Evolutionary conservation across 192 early-diverging fungal genomes (phyloP).

Genomic region (Coemansia sp.): DNA sequence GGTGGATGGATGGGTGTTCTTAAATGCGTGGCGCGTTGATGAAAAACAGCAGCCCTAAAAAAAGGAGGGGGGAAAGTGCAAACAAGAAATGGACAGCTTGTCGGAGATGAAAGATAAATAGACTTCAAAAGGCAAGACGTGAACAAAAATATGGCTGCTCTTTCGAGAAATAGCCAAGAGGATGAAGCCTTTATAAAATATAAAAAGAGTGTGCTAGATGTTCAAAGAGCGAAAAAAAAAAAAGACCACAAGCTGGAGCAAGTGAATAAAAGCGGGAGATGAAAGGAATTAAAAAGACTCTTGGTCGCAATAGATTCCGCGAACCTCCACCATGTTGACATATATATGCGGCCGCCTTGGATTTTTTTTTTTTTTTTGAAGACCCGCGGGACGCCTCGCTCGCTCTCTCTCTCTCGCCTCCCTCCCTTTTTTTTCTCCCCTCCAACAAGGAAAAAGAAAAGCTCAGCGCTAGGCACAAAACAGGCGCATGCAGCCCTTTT

Average conservation of each 20-base stretch:
- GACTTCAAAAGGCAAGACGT: neutral
- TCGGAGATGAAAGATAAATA: neutral
- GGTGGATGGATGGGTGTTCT: neutral
- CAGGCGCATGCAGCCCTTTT: constrained; percentile 1
- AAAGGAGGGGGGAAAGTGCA: neutral
- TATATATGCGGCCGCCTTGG: constrained; percentile 2
- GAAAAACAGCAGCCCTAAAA: neutral
- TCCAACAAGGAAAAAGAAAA: constrained; percentile 1
- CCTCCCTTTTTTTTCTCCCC: neutral
- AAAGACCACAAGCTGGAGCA: constrained; percentile 1
- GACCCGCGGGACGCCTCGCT: neutral
- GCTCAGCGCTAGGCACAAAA: neutral
- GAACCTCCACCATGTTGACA: neutral
- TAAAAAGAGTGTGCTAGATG: neutral
- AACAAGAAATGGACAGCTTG: neutral
- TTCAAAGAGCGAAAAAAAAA: neutral
- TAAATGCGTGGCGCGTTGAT: neutral
- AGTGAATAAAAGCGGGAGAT: constrained; percentile 11
- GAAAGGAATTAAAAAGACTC: constrained; percentile 17
- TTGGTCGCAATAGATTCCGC: constrained; percentile 5
- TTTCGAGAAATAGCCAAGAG: neutral
- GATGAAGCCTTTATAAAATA: neutral
- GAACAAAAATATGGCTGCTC: neutral
- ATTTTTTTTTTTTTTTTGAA: constrained; percentile 13
- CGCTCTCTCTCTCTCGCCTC: neutral